A percentile compares a stretch with the other conserved stretches of the same genome.
These are phyloP conservation scores for Anethum foeniculum DNA, from an alignment of 140 eudicot genomes.

Conservation along the genomic window DNA sequence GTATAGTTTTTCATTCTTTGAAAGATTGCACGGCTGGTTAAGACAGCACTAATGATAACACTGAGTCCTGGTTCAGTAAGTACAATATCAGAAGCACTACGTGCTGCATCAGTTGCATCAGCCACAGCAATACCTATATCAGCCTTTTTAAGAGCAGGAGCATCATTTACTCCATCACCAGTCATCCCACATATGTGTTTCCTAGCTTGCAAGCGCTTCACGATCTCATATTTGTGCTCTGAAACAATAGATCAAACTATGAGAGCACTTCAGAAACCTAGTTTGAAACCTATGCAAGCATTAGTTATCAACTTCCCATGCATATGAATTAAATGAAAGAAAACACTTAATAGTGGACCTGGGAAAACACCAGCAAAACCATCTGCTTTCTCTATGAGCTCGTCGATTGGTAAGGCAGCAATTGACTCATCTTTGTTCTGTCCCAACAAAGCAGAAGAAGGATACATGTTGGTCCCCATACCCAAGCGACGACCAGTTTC, in stretches of 20 bases:
- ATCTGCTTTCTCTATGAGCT: constrained; percentile 96
- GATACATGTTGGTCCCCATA: constrained; percentile 99
- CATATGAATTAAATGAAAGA: neutral
- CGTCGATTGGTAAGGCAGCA: constrained; percentile 85
- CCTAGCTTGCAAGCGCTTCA: constrained; percentile 93
- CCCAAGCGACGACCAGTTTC: constrained; percentile 99
- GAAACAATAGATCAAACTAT: constrained; percentile 15
- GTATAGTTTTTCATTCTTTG: constrained; percentile 99
- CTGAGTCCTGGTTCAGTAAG: constrained; percentile 99
- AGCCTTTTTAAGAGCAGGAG: constrained; percentile 97
- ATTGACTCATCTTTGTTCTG: constrained; percentile 96
- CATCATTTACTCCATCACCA: constrained; percentile 98
- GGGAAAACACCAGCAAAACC: constrained; percentile 99
- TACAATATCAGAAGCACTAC: constrained; percentile 97
- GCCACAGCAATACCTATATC: constrained; percentile 99
- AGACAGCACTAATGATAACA: constrained; percentile 96
- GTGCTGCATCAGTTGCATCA: constrained; percentile 99
- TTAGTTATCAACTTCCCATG: neutral
- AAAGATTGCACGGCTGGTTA: constrained; percentile 96
- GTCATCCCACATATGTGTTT: constrained; percentile 99
- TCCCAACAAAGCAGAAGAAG: constrained; percentile 95
- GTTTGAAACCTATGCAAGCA: neutral
- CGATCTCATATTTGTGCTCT: constrained; percentile 98
- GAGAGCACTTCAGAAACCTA: neutral
- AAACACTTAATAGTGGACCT: constrained; percentile 34